phyloP scores from a whole-genome alignment of 2,329 filamentous ascomycete genomes.

The Pseudogymnoascus destructans region DNA sequence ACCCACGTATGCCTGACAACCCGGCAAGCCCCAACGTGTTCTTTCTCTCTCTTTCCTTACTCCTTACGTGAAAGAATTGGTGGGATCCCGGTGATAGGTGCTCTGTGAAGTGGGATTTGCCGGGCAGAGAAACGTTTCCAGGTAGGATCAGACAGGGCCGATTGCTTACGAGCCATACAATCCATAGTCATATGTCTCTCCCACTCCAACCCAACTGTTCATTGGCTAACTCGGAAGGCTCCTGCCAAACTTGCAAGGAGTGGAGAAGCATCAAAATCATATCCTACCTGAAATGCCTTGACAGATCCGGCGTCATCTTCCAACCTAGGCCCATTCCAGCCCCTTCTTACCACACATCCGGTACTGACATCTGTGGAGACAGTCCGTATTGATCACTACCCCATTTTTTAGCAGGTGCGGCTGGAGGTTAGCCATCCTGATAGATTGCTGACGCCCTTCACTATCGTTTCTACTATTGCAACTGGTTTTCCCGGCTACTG shows the following conservation, averaged over 20 bases:
- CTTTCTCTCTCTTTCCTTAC: neutral
- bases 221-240: neutral
- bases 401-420: neutral
- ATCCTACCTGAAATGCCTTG: neutral
- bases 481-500: neutral
- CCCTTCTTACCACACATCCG: neutral
- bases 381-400: neutral
- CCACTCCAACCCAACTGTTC: neutral
- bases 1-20: neutral
- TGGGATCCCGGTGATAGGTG: neutral
- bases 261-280: neutral
- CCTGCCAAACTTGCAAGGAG: neutral
- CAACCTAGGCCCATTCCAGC: neutral
- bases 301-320: slow-evolving; percentile 1
- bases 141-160: neutral
- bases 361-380: neutral
- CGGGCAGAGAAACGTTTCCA: neutral
- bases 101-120: neutral
- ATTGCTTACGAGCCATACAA: neutral
- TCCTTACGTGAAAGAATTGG: slow-evolving; percentile 6
- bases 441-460: neutral
- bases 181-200: neutral
- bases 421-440: neutral
- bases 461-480: neutral
- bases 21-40: neutral